These are phyloP conservation scores for Syzygium malaccense DNA, from an alignment of 441 rosid genomes.

Conservation along the genomic window DNA sequence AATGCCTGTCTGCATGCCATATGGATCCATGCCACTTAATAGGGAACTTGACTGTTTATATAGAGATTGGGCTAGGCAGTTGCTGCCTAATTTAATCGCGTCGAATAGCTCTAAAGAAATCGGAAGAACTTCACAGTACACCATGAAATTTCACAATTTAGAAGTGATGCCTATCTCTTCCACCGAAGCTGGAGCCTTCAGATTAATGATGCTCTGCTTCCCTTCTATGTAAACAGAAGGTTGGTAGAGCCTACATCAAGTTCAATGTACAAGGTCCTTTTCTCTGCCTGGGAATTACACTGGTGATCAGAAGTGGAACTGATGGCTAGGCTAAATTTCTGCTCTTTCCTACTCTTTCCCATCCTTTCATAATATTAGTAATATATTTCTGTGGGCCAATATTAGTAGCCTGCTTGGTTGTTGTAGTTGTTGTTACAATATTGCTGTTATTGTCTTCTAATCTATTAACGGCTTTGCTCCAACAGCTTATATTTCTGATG, in stretches of 20 bases:
- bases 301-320: not conserved
- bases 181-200: not conserved
- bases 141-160: not conserved
- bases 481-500: not conserved
- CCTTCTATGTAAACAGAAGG: not conserved
- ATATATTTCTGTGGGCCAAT: not conserved
- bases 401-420: not conserved
- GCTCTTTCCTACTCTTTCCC: not conserved
- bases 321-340: not conserved
- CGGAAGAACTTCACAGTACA: not conserved
- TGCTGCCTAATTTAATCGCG: not conserved
- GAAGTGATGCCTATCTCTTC: not conserved
- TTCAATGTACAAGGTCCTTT: not conserved
- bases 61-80: not conserved
- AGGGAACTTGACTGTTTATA: not conserved
- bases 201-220: not conserved
- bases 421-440: not conserved
- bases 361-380: not conserved
- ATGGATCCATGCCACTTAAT: not conserved
- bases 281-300: not conserved
- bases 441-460: not conserved
- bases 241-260: not conserved
- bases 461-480: not conserved
- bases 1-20: not conserved
- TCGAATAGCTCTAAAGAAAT: not conserved